phyloP scores from a whole-genome alignment of 345 rosid species.

The Eucalyptus melliodora region DNA sequence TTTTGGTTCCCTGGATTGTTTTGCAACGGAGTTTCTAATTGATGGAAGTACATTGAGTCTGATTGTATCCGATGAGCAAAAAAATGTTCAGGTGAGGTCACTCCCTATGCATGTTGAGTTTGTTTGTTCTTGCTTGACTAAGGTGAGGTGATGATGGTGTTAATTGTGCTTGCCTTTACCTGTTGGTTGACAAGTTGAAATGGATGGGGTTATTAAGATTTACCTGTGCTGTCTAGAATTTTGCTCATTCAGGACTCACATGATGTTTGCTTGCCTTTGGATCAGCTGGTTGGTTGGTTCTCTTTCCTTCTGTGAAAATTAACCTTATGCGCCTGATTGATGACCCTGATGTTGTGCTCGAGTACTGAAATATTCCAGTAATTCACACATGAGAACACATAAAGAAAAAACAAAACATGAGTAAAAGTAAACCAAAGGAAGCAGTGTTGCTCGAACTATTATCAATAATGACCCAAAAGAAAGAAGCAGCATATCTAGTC shows the following conservation, averaged over 20 bases:
- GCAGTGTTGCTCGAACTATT: not conserved
- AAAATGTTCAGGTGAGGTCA: conserved; percentile 73
- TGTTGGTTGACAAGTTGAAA: not conserved
- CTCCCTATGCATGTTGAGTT: not conserved
- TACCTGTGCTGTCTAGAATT: not conserved
- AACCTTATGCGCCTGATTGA: not conserved
- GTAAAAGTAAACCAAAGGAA: not conserved
- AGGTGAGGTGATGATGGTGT: not conserved
- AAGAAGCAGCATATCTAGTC: not conserved
- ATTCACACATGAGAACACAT: not conserved
- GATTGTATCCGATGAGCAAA: conserved; percentile 88
- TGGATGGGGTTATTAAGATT: not conserved
- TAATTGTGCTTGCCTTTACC: not conserved
- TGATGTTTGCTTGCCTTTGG: not conserved
- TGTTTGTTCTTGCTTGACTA: not conserved
- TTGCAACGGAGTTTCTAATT: conserved; percentile 92
- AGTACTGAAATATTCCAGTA: not conserved
- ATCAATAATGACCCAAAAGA: not conserved
- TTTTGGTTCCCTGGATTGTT: conserved; percentile 88
- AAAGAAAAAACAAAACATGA: not conserved
- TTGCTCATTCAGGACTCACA: not conserved
- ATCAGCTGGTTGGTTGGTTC: not conserved
- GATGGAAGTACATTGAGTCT: conserved; percentile 95
- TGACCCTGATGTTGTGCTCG: not conserved
- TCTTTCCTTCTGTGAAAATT: not conserved